Evolutionary conservation across 495 filamentous ascomycete genomes (phyloP).

Genomic region (Bombardia bombarda): DNA sequence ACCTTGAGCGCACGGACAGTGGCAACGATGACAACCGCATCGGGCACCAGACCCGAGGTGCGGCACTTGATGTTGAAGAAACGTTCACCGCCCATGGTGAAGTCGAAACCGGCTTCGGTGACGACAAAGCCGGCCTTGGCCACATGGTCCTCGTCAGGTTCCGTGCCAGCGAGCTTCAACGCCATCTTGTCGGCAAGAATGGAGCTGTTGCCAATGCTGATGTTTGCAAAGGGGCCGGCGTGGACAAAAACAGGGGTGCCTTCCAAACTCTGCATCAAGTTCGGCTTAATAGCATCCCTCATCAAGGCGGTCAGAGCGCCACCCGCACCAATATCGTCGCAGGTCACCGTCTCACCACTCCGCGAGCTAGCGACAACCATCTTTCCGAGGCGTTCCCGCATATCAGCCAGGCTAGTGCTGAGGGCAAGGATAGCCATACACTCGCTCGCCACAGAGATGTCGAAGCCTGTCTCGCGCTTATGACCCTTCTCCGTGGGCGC

Average conservation of each 20-base stretch:
- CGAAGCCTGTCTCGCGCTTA: constrained; percentile 80
- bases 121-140: constrained; percentile 90
- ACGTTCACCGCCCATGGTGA: constrained; percentile 98
- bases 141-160: constrained; percentile 82
- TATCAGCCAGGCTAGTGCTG: constrained; percentile 77
- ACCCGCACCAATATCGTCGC: constrained; percentile 88
- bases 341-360: constrained; percentile 85
- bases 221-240: constrained; percentile 95
- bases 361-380: constrained; percentile 94
- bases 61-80: constrained; percentile 99
- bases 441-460: constrained; percentile 95
- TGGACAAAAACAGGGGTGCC: constrained; percentile 97
- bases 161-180: constrained; percentile 90
- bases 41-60: constrained; percentile 82
- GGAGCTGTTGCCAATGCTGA: constrained; percentile 92
- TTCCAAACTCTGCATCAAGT: constrained; percentile 96
- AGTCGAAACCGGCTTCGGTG: constrained; percentile 97
- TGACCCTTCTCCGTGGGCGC: constrained; percentile 86
- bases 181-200: constrained; percentile 93
- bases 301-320: constrained; percentile 91
- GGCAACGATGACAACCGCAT: constrained; percentile 89
- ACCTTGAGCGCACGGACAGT: constrained; percentile 95
- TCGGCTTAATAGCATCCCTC: constrained; percentile 98
- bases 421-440: constrained; percentile 97
- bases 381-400: constrained; percentile 87